Percentiles rank a stretch among this genome's conserved stretches.
phyloP scores from a whole-genome alignment of 2,329 filamentous ascomycete species.

The Davidsoniella neocaledoniae region DNA sequence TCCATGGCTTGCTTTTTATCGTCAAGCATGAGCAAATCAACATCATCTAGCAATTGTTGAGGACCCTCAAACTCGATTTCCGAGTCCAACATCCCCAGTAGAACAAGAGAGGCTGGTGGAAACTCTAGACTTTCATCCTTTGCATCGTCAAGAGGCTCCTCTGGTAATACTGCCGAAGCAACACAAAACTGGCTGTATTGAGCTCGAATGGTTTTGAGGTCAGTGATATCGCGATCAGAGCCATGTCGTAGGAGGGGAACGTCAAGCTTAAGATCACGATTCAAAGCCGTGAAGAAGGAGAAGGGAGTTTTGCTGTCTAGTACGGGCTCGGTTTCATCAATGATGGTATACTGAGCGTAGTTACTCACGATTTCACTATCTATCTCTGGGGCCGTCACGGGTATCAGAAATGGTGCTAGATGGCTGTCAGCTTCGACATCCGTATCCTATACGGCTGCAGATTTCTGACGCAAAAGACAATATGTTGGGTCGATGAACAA shows the following conservation, averaged over 20 bases:
- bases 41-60: not conserved
- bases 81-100: slow-evolving; percentile 2
- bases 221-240: not conserved
- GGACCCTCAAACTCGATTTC: slow-evolving; percentile 6
- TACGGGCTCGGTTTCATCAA: not conserved
- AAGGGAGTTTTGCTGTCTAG: not conserved
- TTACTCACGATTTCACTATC: not conserved
- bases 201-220: not conserved
- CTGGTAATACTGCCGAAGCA: slow-evolving; percentile 1
- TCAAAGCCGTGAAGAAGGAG: not conserved
- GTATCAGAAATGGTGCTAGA: slow-evolving; percentile 2
- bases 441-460: not conserved
- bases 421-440: slow-evolving; percentile 5
- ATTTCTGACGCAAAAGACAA: slow-evolving; percentile 1
- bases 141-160: slow-evolving; percentile 7
- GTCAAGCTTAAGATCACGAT: slow-evolving; percentile 2
- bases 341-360: slow-evolving; percentile 4
- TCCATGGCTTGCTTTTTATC: no score
- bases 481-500: slow-evolving; percentile 3
- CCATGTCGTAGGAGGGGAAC: not conserved
- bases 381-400: not conserved
- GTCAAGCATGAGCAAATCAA: no score
- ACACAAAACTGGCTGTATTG: slow-evolving; percentile 3
- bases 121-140: slow-evolving; percentile 10
- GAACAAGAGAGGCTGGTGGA: not conserved